Conservation (phyloP, 257 asterid species). For the Solanum habrochaites region DNA sequence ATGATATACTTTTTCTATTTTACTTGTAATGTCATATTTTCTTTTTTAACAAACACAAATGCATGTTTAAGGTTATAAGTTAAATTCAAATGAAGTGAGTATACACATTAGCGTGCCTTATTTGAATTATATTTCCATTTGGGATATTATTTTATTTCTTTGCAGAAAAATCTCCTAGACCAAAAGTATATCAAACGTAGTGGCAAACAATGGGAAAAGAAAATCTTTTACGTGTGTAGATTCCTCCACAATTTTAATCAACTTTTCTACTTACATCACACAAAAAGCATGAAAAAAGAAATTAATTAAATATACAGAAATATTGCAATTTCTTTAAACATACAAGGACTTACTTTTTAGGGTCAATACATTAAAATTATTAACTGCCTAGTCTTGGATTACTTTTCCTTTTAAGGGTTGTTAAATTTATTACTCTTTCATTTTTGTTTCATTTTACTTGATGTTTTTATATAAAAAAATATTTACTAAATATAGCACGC, state of each 20-base stretch:
- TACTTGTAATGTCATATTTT: too few species aligned
- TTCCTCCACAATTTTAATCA: not conserved
- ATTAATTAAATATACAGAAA: not conserved
- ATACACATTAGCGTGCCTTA: not conserved
- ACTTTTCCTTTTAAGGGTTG: not conserved
- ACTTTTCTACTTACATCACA: not conserved
- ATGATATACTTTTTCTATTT: too few species aligned
- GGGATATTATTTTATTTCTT: not conserved
- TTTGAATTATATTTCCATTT: not conserved
- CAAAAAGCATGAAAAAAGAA: not conserved
- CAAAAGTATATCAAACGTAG: not conserved
- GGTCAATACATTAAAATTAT: not conserved
- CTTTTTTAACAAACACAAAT: not conserved
- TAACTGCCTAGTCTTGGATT: not conserved
- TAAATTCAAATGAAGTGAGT: too few species aligned
- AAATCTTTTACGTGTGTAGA: not conserved
- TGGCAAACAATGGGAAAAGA: not conserved
- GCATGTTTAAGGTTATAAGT: not conserved
- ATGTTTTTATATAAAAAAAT: too few species aligned
- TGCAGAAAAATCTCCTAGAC: not conserved
- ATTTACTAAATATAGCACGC: not conserved
- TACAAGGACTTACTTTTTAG: not conserved
- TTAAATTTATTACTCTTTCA: not conserved
- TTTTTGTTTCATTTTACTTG: not conserved
- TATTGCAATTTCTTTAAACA: not conserved